Conservation (phyloP, 2,329 filamentous ascomycete genomes). For the Pseudocercospora fijiensis region DNA sequence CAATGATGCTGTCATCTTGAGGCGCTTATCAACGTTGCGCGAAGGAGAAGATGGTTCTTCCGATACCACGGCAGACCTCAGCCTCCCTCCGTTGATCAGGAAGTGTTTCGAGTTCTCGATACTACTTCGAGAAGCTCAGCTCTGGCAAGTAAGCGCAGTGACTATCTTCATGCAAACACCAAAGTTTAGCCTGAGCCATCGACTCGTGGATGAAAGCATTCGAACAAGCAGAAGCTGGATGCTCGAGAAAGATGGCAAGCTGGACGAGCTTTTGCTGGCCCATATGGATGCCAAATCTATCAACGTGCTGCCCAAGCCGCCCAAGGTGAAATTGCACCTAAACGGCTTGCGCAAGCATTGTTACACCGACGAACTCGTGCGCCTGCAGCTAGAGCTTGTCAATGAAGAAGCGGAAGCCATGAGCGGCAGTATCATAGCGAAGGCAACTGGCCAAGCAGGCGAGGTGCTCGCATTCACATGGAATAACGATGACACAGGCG, state of each 20-base stretch:
- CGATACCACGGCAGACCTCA: conserved; percentile 18
- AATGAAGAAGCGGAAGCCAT: conserved; percentile 84
- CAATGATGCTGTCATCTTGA: not conserved
- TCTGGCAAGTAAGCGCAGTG: conserved; percentile 65
- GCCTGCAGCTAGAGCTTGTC: conserved; percentile 65
- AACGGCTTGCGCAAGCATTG: conserved; percentile 66
- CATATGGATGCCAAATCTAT: conserved; percentile 57
- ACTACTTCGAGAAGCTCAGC: conserved; percentile 77
- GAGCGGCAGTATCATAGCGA: conserved; percentile 60
- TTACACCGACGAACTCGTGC: conserved; percentile 78
- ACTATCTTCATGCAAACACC: conserved; percentile 63
- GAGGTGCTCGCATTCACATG: conserved; percentile 26
- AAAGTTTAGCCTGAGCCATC: conserved; percentile 66
- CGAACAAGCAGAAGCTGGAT: conserved; percentile 18
- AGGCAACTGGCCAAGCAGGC: conserved; percentile 46
- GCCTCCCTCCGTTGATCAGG: conserved; percentile 9
- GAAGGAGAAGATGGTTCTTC: conserved; percentile 21
- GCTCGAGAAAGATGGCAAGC: conserved; percentile 15
- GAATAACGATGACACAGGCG: conserved; percentile 33
- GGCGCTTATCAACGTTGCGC: conserved; percentile 3
- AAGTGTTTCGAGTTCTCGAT: conserved; percentile 68
- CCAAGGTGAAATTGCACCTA: conserved; percentile 78
- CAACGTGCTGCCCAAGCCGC: conserved; percentile 80
- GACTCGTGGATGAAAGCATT: conserved; percentile 45
- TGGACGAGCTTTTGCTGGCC: conserved; percentile 24